Conservation (phyloP, 805 yeast species). For the Lachancea sp. region DNA sequence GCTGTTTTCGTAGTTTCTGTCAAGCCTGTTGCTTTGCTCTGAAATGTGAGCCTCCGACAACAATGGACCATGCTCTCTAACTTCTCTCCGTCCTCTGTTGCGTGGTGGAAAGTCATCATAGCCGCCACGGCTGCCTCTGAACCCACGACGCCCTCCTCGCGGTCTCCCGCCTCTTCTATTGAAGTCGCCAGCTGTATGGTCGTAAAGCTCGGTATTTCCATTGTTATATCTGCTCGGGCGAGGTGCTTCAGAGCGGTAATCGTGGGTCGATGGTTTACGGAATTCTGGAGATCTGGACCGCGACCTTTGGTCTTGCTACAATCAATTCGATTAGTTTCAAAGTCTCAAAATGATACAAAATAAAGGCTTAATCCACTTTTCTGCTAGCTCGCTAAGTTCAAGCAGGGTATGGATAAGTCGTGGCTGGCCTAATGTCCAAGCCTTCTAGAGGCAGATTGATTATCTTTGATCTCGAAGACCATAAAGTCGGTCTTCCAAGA, state of each 20-base stretch:
- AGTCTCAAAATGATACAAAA: not conserved
- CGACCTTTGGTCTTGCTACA: slow-evolving; percentile 7
- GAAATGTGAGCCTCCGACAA: slow-evolving; percentile 21
- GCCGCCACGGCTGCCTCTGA: slow-evolving; percentile 6
- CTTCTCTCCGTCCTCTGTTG: slow-evolving; percentile 17
- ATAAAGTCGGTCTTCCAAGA: not conserved
- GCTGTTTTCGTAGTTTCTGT: slow-evolving; percentile 61
- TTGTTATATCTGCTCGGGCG: slow-evolving; percentile 5
- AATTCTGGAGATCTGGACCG: slow-evolving; percentile 24
- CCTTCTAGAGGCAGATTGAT: too few relatives aligned
- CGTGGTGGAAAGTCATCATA: slow-evolving; percentile 31
- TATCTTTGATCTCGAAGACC: too few relatives aligned
- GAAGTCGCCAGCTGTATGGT: slow-evolving; percentile 6
- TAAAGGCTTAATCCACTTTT: not conserved
- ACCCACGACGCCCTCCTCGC: slow-evolving; percentile 12
- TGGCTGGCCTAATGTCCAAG: not conserved
- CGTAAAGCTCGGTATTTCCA: slow-evolving; percentile 21
- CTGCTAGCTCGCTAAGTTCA: too few relatives aligned
- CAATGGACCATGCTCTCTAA: slow-evolving; percentile 14
- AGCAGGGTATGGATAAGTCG: too few relatives aligned
- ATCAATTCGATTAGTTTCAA: slow-evolving; percentile 1
- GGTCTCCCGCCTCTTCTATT: not conserved
- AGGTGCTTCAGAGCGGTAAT: not conserved
- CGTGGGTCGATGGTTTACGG: slow-evolving; percentile 3
- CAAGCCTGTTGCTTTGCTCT: slow-evolving; percentile 35